Percentiles rank a stretch among this genome's conserved stretches.
Conservation (phyloP, 2,329 filamentous ascomycete species). For the Exophiala oligosperma region DNA sequence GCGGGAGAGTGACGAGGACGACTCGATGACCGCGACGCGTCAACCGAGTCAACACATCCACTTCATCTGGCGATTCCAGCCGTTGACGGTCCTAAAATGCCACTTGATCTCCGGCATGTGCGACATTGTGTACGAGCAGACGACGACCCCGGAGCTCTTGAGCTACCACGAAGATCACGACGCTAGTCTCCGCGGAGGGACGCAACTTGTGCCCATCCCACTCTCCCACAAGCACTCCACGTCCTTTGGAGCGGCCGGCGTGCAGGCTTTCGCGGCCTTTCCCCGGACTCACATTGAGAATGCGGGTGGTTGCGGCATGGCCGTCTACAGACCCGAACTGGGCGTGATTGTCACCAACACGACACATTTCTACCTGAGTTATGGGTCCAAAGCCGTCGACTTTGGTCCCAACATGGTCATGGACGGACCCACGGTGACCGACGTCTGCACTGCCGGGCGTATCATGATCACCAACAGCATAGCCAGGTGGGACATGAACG, state of each 20-base stretch:
- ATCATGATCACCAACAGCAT: conserved; percentile 30
- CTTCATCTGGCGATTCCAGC: conserved; percentile 23
- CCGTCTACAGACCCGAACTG: conserved; percentile 22
- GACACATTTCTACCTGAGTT: conserved; percentile 21
- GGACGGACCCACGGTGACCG: conserved; percentile 3
- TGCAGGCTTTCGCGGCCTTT: conserved; percentile 6
- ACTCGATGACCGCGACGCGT: background rate
- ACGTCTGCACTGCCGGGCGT: conserved; percentile 22
- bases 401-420: conserved; percentile 19
- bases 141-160: background rate
- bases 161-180: conserved; percentile 9
- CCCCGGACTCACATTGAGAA: conserved; percentile 19
- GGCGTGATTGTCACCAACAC: conserved; percentile 19
- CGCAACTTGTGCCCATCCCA: conserved; percentile 19
- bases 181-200: conserved; percentile 19
- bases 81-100: conserved; percentile 13
- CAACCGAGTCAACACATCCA: conserved; percentile 16
- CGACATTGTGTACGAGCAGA: conserved; percentile 19
- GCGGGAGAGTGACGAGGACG: background rate
- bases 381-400: conserved; percentile 23
- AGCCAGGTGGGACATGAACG: conserved; percentile 21
- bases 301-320: conserved; percentile 9
- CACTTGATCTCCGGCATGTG: conserved; percentile 11
- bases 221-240: background rate
- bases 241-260: conserved; percentile 4